Conservation (phyloP, 805 yeast genomes). For the Candida vaughaniae region DNA sequence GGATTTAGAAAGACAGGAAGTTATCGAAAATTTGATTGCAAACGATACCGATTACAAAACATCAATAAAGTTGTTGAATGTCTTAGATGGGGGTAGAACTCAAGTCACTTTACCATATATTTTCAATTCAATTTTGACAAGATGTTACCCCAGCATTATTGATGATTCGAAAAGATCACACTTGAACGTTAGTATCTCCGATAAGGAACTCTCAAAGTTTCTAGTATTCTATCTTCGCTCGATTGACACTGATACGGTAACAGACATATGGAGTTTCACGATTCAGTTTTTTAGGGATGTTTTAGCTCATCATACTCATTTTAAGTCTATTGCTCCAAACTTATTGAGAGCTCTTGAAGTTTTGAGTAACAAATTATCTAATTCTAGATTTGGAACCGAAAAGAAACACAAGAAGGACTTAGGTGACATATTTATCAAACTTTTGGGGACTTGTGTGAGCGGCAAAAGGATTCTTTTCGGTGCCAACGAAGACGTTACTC, state of each 20-base stretch:
- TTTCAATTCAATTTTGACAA: slow-evolving; percentile 51
- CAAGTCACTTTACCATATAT: slow-evolving; percentile 69
- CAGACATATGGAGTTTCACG: slow-evolving; percentile 70
- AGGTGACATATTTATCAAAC: slow-evolving; percentile 33
- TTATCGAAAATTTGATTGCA: slow-evolving; percentile 61
- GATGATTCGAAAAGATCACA: slow-evolving; percentile 43
- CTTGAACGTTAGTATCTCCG: slow-evolving; percentile 46
- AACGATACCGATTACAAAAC: slow-evolving; percentile 21
- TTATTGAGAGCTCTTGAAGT: slow-evolving; percentile 52
- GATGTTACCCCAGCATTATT: slow-evolving; percentile 37
- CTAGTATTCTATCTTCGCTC: slow-evolving; percentile 61
- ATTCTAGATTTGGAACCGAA: slow-evolving; percentile 60
- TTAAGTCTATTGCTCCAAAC: slow-evolving; percentile 50
- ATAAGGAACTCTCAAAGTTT: slow-evolving; percentile 38
- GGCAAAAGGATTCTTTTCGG: slow-evolving; percentile 13
- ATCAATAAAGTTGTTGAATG: slow-evolving; percentile 61
- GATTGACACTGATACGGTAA: slow-evolving; percentile 72
- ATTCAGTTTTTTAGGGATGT: slow-evolving; percentile 61
- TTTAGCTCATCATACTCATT: slow-evolving; percentile 44
- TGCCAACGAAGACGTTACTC: slow-evolving; percentile 6
- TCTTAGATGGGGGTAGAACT: slow-evolving; percentile 81
- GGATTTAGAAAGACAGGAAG: slow-evolving; percentile 68
- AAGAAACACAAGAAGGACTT: slow-evolving; percentile 60
- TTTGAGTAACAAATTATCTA: slow-evolving; percentile 56
- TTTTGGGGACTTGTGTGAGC: slow-evolving; percentile 20